These are phyloP conservation scores for Peronospora farinosa DNA, from an alignment of 352 stramenopile genomes.

Conservation along the genomic window DNA sequence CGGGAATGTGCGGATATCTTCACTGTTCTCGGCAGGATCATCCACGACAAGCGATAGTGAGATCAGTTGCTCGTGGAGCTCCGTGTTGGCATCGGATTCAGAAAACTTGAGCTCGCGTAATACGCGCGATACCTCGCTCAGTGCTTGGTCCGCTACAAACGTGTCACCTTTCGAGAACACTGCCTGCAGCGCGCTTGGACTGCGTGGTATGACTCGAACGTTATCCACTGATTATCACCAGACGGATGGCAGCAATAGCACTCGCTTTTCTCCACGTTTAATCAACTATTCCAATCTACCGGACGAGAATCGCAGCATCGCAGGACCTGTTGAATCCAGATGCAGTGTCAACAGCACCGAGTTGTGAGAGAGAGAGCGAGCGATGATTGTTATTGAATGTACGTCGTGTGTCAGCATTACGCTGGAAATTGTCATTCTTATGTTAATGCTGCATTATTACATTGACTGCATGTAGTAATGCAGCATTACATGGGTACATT, in stretches of 20 bases:
- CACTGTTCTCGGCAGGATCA: conserved; percentile 36
- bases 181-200: conserved; percentile 11
- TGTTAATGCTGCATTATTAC: no score
- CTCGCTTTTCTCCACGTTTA: no score
- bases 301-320: no score
- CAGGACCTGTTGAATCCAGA: no score
- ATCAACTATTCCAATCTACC: no score
- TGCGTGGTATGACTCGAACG: conserved; percentile 15
- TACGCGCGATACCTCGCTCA: conserved; percentile 69
- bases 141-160: conserved; percentile 39
- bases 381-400: no score
- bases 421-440: no score
- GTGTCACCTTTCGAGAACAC: conserved; percentile 38
- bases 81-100: conserved; percentile 60
- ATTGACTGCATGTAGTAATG: no score
- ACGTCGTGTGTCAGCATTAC: no score
- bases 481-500: no score
- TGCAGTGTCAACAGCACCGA: no score
- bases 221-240: conserved; percentile 18
- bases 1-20: conserved; percentile 21
- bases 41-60: conserved; percentile 42
- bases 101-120: conserved; percentile 41
- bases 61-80: conserved; percentile 67
- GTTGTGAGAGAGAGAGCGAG: no score
- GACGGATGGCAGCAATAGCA: conserved; percentile 1